phyloP scores from a whole-genome alignment of 306 rosid species.

The Trifolium subterraneum region DNA sequence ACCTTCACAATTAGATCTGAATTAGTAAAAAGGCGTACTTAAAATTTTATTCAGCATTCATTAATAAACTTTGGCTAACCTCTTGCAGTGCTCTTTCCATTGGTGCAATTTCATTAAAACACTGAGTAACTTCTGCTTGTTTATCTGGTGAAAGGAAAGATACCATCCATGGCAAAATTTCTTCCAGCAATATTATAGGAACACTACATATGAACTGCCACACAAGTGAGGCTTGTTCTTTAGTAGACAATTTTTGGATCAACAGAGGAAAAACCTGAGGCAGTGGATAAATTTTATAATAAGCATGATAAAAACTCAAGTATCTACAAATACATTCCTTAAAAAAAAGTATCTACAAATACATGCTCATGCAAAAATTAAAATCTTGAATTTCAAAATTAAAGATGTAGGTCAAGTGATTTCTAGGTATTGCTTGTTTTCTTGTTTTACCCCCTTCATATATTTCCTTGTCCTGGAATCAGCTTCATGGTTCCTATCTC shows the following conservation, averaged over 20 bases:
- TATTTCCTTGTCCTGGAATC: slow-evolving; percentile 9
- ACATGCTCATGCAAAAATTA: slow-evolving; percentile 13
- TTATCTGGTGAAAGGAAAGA: slow-evolving; percentile 73
- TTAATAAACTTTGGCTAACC: slow-evolving; percentile 54
- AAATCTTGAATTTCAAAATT: slow-evolving; percentile 20
- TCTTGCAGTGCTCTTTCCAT: slow-evolving; percentile 74
- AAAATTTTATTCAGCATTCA: slow-evolving; percentile 14
- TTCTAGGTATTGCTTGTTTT: neutral
- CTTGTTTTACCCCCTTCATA: neutral
- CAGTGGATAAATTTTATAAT: slow-evolving; percentile 22
- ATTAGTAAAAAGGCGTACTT: slow-evolving; percentile 40
- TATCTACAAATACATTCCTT: slow-evolving; percentile 29
- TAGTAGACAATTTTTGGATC: slow-evolving; percentile 62
- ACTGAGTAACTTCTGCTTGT: slow-evolving; percentile 59
- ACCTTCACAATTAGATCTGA: slow-evolving; percentile 61
- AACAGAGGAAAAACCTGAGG: slow-evolving; percentile 85
- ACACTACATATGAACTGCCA: slow-evolving; percentile 91
- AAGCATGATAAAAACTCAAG: slow-evolving; percentile 21
- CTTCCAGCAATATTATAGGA: slow-evolving; percentile 76
- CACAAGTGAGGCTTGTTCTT: slow-evolving; percentile 82
- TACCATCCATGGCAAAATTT: slow-evolving; percentile 68
- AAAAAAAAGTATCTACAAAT: slow-evolving; percentile 30
- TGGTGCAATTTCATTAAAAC: slow-evolving; percentile 69
- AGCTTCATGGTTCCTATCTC: neutral
- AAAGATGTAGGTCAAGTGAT: neutral